These are phyloP conservation scores for Monosporascus sp. DNA, from an alignment of 2,329 filamentous ascomycete species.

Conservation along the genomic window DNA sequence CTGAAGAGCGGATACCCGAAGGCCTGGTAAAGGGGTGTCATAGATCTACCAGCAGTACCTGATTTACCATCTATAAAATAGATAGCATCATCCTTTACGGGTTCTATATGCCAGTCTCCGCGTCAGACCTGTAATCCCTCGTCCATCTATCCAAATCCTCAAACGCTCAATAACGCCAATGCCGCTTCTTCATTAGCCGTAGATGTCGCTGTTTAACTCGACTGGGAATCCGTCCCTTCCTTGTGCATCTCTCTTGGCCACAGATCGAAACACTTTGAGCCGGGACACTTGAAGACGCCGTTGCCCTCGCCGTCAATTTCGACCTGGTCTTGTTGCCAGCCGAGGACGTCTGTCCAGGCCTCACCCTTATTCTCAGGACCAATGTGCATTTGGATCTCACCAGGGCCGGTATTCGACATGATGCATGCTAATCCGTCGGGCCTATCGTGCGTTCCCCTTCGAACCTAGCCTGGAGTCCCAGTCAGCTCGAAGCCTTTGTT, in stretches of 20 bases:
- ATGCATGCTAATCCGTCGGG: slow-evolving; percentile 50
- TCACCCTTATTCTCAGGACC: slow-evolving; percentile 54
- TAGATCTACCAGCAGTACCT: no score
- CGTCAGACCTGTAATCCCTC: no score
- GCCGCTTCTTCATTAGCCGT: no score
- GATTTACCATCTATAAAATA: no score
- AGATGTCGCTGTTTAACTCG: no score
- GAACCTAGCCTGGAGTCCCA: slow-evolving; percentile 48
- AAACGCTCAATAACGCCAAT: no score
- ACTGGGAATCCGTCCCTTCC: slow-evolving; percentile 11
- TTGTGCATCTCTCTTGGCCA: slow-evolving; percentile 13
- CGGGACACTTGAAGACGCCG: slow-evolving; percentile 48
- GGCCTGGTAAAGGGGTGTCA: not conserved
- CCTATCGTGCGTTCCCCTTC: slow-evolving; percentile 39
- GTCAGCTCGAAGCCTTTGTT: no score
- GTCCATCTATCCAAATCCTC: no score
- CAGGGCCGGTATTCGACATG: slow-evolving; percentile 46
- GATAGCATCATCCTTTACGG: no score
- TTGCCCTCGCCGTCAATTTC: slow-evolving; percentile 56
- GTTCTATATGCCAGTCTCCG: no score
- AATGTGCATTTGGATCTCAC: slow-evolving; percentile 57
- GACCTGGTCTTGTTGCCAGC: slow-evolving; percentile 49
- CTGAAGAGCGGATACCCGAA: slow-evolving; percentile 1
- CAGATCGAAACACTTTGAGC: slow-evolving; percentile 13
- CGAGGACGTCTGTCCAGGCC: slow-evolving; percentile 59